These are phyloP conservation scores for Sporothrix variecibatus DNA, from an alignment of 2,329 filamentous ascomycete species.

Conservation along the genomic window DNA sequence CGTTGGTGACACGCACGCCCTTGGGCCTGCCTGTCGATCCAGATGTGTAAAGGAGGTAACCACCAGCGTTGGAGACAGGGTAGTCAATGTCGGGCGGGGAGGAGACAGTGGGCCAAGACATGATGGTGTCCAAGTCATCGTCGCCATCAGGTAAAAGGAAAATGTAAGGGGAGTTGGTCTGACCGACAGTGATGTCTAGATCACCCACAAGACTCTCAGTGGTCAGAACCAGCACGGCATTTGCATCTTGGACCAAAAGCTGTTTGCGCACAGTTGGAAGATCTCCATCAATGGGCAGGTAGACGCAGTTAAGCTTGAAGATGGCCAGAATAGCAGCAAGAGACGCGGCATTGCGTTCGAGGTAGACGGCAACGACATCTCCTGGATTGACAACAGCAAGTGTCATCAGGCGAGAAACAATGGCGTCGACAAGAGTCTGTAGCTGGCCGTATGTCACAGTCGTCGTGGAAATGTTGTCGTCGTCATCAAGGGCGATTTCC, in stretches of 20 bases:
- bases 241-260: conserved; percentile 63
- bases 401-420: conserved; percentile 34
- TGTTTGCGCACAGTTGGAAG: conserved; percentile 60
- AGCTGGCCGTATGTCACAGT: neutral
- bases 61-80: conserved; percentile 43
- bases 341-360: conserved; percentile 66
- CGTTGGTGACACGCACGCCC: conserved; percentile 60
- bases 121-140: conserved; percentile 26
- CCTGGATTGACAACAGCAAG: conserved; percentile 43
- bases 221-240: conserved; percentile 52
- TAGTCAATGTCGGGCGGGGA: conserved; percentile 44
- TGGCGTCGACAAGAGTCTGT: neutral
- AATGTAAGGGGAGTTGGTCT: neutral
- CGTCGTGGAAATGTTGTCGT: conserved; percentile 36
- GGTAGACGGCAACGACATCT: conserved; percentile 59
- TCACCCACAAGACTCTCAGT: conserved; percentile 44
- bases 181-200: neutral
- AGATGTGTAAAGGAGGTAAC: conserved; percentile 58
- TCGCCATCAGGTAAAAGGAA: conserved; percentile 32
- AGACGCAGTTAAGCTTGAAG: conserved; percentile 59
- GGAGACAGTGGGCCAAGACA: neutral
- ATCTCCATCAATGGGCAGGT: conserved; percentile 60
- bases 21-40: conserved; percentile 61
- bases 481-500: conserved; percentile 48
- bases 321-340: conserved; percentile 58